A percentile compares a stretch with the other conserved stretches of the same genome.
These are phyloP conservation scores for Claviceps humidiphila DNA, from an alignment of 2,329 filamentous ascomycete genomes.

Conservation along the genomic window DNA sequence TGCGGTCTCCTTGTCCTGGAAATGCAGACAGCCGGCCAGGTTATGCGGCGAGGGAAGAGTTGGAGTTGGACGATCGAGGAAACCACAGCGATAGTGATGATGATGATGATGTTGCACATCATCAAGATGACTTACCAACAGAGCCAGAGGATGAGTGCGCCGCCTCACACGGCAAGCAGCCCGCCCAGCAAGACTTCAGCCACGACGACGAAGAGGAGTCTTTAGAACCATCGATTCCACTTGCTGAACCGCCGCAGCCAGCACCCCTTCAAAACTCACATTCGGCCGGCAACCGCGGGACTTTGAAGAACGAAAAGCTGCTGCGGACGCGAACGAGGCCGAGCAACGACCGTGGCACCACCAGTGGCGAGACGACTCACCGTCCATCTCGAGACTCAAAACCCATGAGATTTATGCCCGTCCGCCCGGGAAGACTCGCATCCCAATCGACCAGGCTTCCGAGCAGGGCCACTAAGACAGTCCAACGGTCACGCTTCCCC, in stretches of 20 bases:
- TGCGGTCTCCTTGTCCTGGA: constrained; percentile 15
- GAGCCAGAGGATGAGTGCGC: constrained; percentile 29
- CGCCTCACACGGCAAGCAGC: constrained; percentile 24
- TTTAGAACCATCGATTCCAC: constrained; percentile 30
- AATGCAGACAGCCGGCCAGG: constrained; percentile 4
- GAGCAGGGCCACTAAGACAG: not conserved
- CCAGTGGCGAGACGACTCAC: constrained; percentile 32
- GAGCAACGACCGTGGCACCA: constrained; percentile 30
- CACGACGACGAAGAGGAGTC: constrained; percentile 8
- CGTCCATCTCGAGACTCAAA: constrained; percentile 15
- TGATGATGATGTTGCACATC: constrained; percentile 29
- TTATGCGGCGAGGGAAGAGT: constrained; percentile 7
- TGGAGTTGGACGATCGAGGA: constrained; percentile 4
- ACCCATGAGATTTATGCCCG: constrained; percentile 18
- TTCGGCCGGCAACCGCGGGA: constrained; percentile 35
- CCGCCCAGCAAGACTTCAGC: constrained; percentile 8
- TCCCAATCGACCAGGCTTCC: constrained; percentile 4
- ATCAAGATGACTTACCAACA: constrained; percentile 24
- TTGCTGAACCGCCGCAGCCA: constrained; percentile 33
- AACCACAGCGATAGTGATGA: constrained; percentile 25
- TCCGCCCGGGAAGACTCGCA: constrained; percentile 3
- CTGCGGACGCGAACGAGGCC: constrained; percentile 21
- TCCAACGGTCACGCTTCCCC: constrained; percentile 13
- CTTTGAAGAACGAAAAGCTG: constrained; percentile 12
- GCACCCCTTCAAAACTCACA: constrained; percentile 39